Base-by-base conservation (phyloP, 2,329 filamentous ascomycete genomes). In the Shiraia bambusicola region DNA sequence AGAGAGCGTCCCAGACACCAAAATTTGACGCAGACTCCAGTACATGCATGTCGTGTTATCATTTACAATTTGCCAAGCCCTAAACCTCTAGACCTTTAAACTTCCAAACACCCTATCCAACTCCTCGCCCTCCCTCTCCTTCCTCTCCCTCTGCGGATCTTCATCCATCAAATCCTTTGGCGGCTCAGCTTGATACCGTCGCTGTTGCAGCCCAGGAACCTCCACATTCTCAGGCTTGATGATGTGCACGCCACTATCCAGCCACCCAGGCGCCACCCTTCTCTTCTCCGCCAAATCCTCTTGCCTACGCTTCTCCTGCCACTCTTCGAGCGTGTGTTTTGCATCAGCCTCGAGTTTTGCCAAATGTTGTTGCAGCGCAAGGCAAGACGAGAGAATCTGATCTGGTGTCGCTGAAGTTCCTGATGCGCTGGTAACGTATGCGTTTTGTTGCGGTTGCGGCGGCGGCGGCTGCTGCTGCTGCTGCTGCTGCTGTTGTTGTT, bases 331-430 rank as follows among this genome's bases (percentile, higher is more conserved):
- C 39, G 84, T 80, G 26, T 75, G 72, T 49, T 86, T 79, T 2
- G 87, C 87, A 26, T 88, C 83, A 2, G 77, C 75, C 51, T 84
- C 79, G 52, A 88, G 76, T 52, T 82, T 81, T 17, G 81, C 73
- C 10, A 98, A 76, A 68, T 96, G 88, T 1, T 81, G 78, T 54
- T 87, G 83, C 29, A 98, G 78, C 6, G 86, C 84, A 48, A 80
- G 79, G 71, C 92, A 96, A 16, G 88, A 90, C 11, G 83, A 79
- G 14, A 91, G 78, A 59, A 98, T 95, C 54, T 91, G 85, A 57
- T 90, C 83, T 1, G 93, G 90, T 56, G 95, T 50, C 4, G 91
- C 89, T 32, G 89, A 83, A 63, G 91, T 87, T 33, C 70, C 88
- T 0, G 88, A 84, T 9, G 78, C 74, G 2, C 90, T 92, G 38